Evolutionary conservation across 345 rosid species (phyloP).

Genomic region (Turritis glabra): DNA sequence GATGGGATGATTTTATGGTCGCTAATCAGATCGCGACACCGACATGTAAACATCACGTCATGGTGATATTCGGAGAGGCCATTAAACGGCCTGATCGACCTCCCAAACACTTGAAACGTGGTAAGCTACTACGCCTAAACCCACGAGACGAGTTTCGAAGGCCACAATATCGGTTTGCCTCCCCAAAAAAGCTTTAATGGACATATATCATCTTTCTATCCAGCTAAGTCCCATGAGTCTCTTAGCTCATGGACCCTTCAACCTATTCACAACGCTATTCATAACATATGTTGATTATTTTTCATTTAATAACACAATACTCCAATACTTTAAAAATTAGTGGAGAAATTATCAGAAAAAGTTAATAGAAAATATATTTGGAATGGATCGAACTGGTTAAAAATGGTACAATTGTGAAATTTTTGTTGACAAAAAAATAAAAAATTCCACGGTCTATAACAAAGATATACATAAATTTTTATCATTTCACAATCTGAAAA

Average conservation of each 20-base stretch:
- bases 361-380: no score
- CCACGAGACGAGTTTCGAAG: not conserved
- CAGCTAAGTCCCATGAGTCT: not conserved
- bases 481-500: conserved; percentile 61
- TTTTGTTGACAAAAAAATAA: not conserved
- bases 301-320: no score
- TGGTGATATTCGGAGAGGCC: no score
- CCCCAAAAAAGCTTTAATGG: not conserved
- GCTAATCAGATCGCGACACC: not conserved
- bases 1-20: not conserved
- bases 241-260: no score
- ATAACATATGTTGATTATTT: not conserved
- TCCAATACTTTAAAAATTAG: no score
- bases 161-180: not conserved
- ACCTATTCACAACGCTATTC: not conserved
- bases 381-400: no score
- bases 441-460: not conserved
- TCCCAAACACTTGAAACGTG: not conserved
- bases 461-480: not conserved
- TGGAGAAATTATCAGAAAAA: no score
- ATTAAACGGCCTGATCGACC: no score
- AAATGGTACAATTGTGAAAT: no score
- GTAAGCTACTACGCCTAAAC: not conserved
- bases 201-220: not conserved
- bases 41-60: no score